Evolutionary conservation across 768 basidiomycete genomes (phyloP).

Genomic region (Suillus fuscotomentosus): DNA sequence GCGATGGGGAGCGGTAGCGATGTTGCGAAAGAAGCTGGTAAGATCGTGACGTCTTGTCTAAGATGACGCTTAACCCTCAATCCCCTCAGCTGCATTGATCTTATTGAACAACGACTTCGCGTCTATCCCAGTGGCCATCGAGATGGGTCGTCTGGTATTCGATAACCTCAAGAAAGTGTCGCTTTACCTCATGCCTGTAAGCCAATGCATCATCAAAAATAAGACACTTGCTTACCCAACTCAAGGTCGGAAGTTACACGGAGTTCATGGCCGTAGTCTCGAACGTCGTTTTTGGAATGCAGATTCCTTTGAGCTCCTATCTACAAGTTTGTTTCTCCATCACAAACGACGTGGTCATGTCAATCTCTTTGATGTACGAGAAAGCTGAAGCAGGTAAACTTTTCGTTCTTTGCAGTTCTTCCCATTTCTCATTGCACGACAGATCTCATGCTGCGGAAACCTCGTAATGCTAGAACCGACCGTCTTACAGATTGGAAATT

Average conservation of each 20-base stretch:
- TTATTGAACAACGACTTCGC: slow-evolving; percentile 59
- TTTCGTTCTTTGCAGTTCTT: not conserved
- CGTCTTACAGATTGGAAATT: slow-evolving; percentile 49
- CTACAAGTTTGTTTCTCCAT: slow-evolving; percentile 58
- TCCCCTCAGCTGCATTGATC: slow-evolving; percentile 39
- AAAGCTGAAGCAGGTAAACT: slow-evolving; percentile 45
- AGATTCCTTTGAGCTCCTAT: slow-evolving; percentile 53
- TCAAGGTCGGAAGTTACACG: slow-evolving; percentile 53
- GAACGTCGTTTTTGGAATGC: slow-evolving; percentile 59
- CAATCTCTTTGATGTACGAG: slow-evolving; percentile 51
- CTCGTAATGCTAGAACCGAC: slow-evolving; percentile 48
- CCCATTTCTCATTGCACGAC: not conserved
- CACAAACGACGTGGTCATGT: slow-evolving; percentile 50
- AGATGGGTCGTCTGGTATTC: slow-evolving; percentile 58
- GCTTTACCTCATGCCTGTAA: slow-evolving; percentile 43
- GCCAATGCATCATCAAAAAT: slow-evolving; percentile 8
- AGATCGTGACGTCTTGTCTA: slow-evolving; percentile 13
- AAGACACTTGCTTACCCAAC: slow-evolving; percentile 2
- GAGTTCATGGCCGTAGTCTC: slow-evolving; percentile 56
- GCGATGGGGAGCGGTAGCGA: slow-evolving; percentile 50
- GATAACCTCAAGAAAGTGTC: slow-evolving; percentile 57
- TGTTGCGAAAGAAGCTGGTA: slow-evolving; percentile 55
- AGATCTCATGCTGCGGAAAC: slow-evolving; percentile 48
- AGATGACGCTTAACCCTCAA: not conserved
- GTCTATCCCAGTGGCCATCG: slow-evolving; percentile 56